Percentiles rank a stretch among this genome's conserved stretches.
phyloP scores from a whole-genome alignment of 2,329 filamentous ascomycete species.

The Aspergillus phoenicis region DNA sequence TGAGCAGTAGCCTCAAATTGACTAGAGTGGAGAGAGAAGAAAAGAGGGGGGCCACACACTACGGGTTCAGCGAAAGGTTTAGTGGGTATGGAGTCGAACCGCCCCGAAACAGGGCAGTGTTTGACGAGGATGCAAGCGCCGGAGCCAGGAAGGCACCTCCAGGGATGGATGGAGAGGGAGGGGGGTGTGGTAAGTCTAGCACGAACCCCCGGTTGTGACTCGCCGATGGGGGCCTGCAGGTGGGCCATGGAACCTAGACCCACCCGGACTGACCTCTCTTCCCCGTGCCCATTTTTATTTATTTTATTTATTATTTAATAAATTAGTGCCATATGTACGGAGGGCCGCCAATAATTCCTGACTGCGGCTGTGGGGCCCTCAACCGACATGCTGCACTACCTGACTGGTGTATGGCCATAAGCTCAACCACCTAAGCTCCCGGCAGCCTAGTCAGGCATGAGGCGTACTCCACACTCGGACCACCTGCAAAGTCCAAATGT shows the following conservation, averaged over 20 bases:
- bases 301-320: constrained; percentile 19
- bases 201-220: constrained; percentile 34
- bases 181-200: constrained; percentile 20
- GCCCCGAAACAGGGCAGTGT: constrained; percentile 26
- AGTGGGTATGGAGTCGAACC: constrained; percentile 21
- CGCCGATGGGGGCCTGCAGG: constrained; percentile 28
- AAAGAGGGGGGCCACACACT: background rate
- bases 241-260: constrained; percentile 28
- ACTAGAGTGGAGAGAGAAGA: background rate
- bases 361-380: constrained; percentile 20
- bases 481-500: constrained; percentile 23
- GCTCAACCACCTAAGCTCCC: constrained; percentile 32
- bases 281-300: constrained; percentile 25
- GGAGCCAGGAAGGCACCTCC: constrained; percentile 24
- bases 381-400: constrained; percentile 19
- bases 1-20: background rate
- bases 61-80: constrained; percentile 10
- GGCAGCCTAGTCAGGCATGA: constrained; percentile 29
- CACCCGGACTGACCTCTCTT: constrained; percentile 20
- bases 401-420: constrained; percentile 28
- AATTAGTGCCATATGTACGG: constrained; percentile 21
- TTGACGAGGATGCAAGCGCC: constrained; percentile 28
- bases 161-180: constrained; percentile 19
- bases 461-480: constrained; percentile 24
- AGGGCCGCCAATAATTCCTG: constrained; percentile 24